phyloP scores from a whole-genome alignment of 1,284 basidiomycete genomes.

The Ustilago nuda region DNA sequence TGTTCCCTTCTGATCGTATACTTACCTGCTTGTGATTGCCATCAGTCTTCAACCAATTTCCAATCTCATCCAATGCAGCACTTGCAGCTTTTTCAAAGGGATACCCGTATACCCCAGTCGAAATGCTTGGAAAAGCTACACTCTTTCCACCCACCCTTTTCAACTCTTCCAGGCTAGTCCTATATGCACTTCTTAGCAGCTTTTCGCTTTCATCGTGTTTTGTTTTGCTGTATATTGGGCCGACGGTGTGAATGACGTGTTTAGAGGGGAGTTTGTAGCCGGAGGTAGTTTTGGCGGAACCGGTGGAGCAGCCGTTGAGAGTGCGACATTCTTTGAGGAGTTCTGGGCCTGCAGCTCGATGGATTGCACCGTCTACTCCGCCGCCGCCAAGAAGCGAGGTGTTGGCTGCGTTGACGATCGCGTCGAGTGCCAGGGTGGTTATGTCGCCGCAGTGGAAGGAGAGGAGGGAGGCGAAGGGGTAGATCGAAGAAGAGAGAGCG shows the following conservation, averaged over 20 bases:
- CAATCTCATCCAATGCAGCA: constrained; percentile 54
- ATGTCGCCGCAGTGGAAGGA: constrained; percentile 35
- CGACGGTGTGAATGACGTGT: constrained; percentile 89
- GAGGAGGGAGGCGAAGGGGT: constrained; percentile 26
- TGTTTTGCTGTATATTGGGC: constrained; percentile 76
- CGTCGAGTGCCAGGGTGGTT: constrained; percentile 50
- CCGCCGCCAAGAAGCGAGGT: constrained; percentile 61
- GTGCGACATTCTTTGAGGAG: constrained; percentile 79
- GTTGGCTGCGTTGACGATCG: constrained; percentile 67
- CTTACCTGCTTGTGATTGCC: constrained; percentile 35
- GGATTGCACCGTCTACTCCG: constrained; percentile 84
- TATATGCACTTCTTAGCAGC: constrained; percentile 71
- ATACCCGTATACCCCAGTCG: constrained; percentile 67
- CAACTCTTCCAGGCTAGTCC: constrained; percentile 48
- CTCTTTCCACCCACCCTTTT: constrained; percentile 27
- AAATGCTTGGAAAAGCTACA: constrained; percentile 65
- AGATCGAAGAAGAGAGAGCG: constrained; percentile 20
- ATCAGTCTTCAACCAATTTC: constrained; percentile 38
- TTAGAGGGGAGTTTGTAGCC: constrained; percentile 73
- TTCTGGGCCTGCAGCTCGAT: constrained; percentile 81
- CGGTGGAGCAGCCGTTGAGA: constrained; percentile 78
- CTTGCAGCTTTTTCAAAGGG: constrained; percentile 57
- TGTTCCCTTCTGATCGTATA: not conserved
- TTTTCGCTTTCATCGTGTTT: constrained; percentile 12
- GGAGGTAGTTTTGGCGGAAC: constrained; percentile 82